Evolutionary conservation across 176 grass and related monocot species (phyloP).

Genomic region (Triticum urartu): DNA sequence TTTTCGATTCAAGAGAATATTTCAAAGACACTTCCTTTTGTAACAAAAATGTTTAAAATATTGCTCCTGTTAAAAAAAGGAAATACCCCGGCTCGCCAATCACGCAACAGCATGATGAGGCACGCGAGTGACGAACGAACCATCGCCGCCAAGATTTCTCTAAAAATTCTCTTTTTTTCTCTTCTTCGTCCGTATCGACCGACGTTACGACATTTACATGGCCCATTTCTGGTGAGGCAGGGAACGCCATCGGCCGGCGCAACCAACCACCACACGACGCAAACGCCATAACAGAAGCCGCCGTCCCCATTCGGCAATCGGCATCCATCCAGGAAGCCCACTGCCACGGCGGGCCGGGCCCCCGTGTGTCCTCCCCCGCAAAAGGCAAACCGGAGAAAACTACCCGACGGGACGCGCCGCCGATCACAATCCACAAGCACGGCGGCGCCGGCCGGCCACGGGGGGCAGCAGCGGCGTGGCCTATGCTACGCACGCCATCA

Average conservation of each 20-base stretch:
- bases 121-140: background rate
- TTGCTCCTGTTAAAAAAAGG: background rate
- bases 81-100: background rate
- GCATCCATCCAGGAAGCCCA: background rate
- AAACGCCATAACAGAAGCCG: background rate
- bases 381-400: background rate
- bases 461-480: no score
- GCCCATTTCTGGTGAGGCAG: slow-evolving; percentile 21
- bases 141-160: background rate
- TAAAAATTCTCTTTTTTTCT: background rate
- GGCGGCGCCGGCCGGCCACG: background rate
- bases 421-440: background rate
- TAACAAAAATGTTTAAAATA: background rate
- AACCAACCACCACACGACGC: slow-evolving; percentile 26
- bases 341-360: background rate
- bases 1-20: background rate
- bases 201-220: background rate
- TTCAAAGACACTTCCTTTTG: background rate
- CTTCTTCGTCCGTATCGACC: background rate
- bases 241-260: slow-evolving; percentile 11
- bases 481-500: no score
- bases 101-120: slow-evolving; percentile 8
- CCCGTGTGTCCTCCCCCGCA: background rate
- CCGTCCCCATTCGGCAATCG: background rate
- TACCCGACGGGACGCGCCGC: background rate